Evolutionary conservation across 116 monocot genomes (phyloP).

Genomic region (Trichopus zeylanicus): DNA sequence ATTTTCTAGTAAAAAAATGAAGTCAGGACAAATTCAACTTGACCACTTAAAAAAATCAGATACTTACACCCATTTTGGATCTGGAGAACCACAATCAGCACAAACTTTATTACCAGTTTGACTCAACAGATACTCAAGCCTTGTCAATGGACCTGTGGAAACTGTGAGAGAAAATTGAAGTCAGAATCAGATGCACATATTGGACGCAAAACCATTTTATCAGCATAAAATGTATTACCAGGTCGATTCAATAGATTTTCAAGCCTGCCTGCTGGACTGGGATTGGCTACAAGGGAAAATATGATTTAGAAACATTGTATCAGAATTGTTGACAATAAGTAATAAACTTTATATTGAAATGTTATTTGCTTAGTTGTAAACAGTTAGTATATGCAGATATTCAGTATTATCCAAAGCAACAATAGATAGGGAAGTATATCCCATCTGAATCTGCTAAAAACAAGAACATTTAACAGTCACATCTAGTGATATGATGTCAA

Average conservation of each 20-base stretch:
- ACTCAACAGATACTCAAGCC: conserved; percentile 42
- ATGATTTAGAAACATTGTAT: no score
- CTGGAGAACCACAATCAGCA: conserved; percentile 82
- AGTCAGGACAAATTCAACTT: no score
- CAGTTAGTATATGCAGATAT: no score
- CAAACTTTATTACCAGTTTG: conserved; percentile 65
- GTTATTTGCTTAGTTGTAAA: no score
- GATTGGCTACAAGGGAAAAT: conserved; percentile 1
- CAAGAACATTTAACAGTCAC: no score
- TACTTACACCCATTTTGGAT: conserved; percentile 97
- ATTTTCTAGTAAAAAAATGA: no score
- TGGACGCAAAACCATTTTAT: background rate
- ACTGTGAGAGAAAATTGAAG: conserved; percentile 8
- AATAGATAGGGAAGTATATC: no score
- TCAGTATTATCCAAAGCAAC: no score
- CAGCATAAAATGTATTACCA: background rate
- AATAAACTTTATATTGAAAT: no score
- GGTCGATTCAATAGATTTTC: conserved; percentile 4
- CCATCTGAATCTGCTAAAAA: no score
- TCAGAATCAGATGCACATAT: background rate
- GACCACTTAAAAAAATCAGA: background rate
- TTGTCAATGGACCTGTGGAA: conserved; percentile 15
- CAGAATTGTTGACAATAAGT: no score
- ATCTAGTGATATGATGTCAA: no score
- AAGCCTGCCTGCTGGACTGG: conserved; percentile 1